Base-by-base conservation (phyloP, 129 eudicot genomes). In the Oenanthe sinensis region DNA sequence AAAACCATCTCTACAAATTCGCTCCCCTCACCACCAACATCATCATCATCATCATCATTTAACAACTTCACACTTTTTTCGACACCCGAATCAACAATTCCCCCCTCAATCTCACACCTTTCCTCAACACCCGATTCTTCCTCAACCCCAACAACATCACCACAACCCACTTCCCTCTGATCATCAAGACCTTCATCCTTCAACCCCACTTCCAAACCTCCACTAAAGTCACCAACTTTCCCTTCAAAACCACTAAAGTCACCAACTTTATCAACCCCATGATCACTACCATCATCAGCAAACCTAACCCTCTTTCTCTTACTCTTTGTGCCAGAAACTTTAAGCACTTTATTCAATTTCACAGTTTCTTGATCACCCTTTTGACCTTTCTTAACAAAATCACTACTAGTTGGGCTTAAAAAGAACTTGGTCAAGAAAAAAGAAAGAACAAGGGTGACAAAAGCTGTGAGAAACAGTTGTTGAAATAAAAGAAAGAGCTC, bases 251-350 rank as follows among this genome's bases (percentile, higher is more conserved):
- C 70, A 54, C 70, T 62, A 28, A 62, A 54, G 10, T 54, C 62
- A 54, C 70, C 70, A 62, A 22, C 30, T 49, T 79, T 45, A 1
- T 10, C 45, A 24, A 62, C 92, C 79, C 8, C 72, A 0, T 24
- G 40, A 65, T 65, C 71, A 3, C 40, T 73, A 20, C 44, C 42
- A 30, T 26, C 43, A 67, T 33, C 72, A 30, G 33, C 92, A 83
- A 90, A 90, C 30, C 86, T 86, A 44, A 93, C 92, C 70, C 82
- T 90, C 78, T 84, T 88, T 72, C 42, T 67, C 42, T 79, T 86
- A 60, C 80, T 83, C 78, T 81, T 84, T 17, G 79, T 45, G 1
- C 78, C 75, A 49, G 33, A 36, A 68, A 80, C 81, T 74, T 74
- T 80, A 48, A 80, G 70, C 63, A 74, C 76, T 44, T 75, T 83